These are phyloP conservation scores for Globisporangium parvum DNA, from an alignment of 352 stramenopile species.

Conservation along the genomic window DNA sequence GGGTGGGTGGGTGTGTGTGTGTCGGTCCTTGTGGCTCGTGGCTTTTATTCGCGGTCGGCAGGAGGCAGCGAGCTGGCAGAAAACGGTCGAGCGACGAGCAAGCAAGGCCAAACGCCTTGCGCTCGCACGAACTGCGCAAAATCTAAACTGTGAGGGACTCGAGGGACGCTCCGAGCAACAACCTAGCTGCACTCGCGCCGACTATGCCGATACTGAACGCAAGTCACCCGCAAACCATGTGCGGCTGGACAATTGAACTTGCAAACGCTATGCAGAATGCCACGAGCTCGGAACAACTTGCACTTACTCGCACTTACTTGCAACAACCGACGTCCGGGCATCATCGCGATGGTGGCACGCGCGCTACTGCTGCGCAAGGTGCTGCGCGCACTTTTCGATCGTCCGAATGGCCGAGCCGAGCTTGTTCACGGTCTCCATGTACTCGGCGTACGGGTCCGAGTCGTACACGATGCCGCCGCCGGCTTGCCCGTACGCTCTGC, in stretches of 20 bases:
- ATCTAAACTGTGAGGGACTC: conserved; percentile 31
- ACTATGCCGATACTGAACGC: conserved; percentile 3
- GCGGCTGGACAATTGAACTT: not conserved
- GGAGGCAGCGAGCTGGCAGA: not conserved
- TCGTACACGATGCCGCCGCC: conserved; percentile 88
- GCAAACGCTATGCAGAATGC: not conserved
- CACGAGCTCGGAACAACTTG: too few relatives aligned
- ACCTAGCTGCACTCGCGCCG: not conserved
- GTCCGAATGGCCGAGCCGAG: conserved; percentile 77
- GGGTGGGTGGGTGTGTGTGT: too few relatives aligned
- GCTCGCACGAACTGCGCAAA: conserved; percentile 25
- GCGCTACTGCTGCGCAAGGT: conserved; percentile 30
- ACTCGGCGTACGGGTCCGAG: conserved; percentile 81
- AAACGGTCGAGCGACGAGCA: too few relatives aligned
- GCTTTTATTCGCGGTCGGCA: too few relatives aligned
- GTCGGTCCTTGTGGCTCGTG: too few relatives aligned
- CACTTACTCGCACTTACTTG: too few relatives aligned
- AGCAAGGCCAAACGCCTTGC: conserved; percentile 2
- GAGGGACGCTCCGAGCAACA: too few relatives aligned
- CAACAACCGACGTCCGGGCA: too few relatives aligned
- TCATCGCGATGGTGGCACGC: conserved; percentile 1
- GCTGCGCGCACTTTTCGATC: conserved; percentile 67
- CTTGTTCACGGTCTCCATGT: conserved; percentile 89
- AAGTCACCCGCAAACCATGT: not conserved
- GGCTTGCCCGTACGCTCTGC: conserved; percentile 79